phyloP scores from a whole-genome alignment of 208 protist genomes.

The Leishmania aethiopica region DNA sequence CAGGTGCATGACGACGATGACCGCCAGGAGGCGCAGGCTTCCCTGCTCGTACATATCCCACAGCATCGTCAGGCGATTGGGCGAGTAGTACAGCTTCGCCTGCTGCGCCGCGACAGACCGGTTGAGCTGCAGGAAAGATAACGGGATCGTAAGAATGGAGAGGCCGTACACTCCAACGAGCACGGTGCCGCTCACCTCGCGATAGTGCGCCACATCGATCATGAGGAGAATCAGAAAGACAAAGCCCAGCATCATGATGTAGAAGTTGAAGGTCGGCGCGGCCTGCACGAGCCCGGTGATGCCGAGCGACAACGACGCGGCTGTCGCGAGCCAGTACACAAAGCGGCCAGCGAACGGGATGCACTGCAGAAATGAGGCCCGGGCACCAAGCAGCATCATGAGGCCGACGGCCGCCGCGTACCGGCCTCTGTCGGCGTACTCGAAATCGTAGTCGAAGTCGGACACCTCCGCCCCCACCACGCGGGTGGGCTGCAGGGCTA shows the following conservation, averaged over 20 bases:
- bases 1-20: conserved; percentile 50
- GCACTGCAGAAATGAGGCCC: conserved; percentile 36
- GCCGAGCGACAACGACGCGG: conserved; percentile 46
- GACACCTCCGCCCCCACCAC: conserved; percentile 30
- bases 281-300: conserved; percentile 61
- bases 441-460: conserved; percentile 48
- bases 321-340: conserved; percentile 54
- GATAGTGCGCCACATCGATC: conserved; percentile 74
- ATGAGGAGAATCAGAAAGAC: conserved; percentile 56
- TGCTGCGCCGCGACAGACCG: conserved; percentile 20
- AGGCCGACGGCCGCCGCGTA: conserved; percentile 40
- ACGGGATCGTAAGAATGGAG: conserved; percentile 23
- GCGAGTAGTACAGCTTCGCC: conserved; percentile 33
- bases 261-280: conserved; percentile 46
- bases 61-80: conserved; percentile 27
- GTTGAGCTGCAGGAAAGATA: conserved; percentile 37
- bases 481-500: conserved; percentile 53
- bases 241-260: conserved; percentile 45
- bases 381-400: conserved; percentile 42
- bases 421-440: conserved; percentile 36
- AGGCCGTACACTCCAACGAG: conserved; percentile 35
- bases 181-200: conserved; percentile 38
- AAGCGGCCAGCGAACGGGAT: conserved; percentile 40
- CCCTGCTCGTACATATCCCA: conserved; percentile 73
- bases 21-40: conserved; percentile 54